Conservation (phyloP, 2,329 filamentous ascomycete species). For the Sclerotinia subarctica region DNA sequence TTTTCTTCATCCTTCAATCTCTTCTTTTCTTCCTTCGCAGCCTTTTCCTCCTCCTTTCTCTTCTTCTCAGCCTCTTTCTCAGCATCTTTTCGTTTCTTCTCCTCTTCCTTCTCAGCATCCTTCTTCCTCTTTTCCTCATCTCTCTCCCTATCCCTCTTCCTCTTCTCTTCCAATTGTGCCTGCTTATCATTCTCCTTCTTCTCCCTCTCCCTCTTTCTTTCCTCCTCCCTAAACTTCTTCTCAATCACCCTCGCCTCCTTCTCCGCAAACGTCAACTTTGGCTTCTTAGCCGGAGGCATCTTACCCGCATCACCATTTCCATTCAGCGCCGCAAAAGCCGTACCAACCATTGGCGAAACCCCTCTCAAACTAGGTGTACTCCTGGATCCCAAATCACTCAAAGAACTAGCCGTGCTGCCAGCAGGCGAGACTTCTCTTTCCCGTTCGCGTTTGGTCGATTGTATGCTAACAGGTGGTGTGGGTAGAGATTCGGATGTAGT, state of each 20-base stretch:
- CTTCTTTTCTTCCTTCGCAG: slow-evolving; percentile 40
- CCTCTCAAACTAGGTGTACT: slow-evolving; percentile 25
- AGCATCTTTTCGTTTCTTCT: slow-evolving; percentile 40
- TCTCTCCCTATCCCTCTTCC: slow-evolving; percentile 40
- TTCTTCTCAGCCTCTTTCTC: slow-evolving; percentile 33
- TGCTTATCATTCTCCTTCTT: slow-evolving; percentile 38
- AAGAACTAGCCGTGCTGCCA: slow-evolving; percentile 26
- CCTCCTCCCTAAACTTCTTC: slow-evolving; percentile 34
- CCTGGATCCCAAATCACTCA: slow-evolving; percentile 28
- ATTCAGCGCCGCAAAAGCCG: slow-evolving; percentile 29
- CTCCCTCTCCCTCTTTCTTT: slow-evolving; percentile 37
- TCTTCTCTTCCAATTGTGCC: slow-evolving; percentile 37
- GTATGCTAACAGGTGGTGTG: slow-evolving; percentile 9
- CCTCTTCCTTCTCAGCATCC: slow-evolving; percentile 43
- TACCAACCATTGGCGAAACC: slow-evolving; percentile 10
- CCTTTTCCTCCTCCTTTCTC: slow-evolving; percentile 41
- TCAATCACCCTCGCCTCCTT: slow-evolving; percentile 41
- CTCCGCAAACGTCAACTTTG: slow-evolving; percentile 34
- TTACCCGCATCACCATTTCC: slow-evolving; percentile 22
- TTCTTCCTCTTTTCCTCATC: slow-evolving; percentile 39
- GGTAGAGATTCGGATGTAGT: not conserved
- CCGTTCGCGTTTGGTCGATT: slow-evolving; percentile 1
- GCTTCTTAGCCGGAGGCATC: slow-evolving; percentile 31
- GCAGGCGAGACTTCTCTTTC: slow-evolving; percentile 26
- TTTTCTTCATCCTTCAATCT: slow-evolving; percentile 36